Percentiles rank a stretch among this genome's conserved stretches.
Evolutionary conservation across 169 alveolate genomes (phyloP).

Genomic region (Amoebophrya sp.): DNA sequence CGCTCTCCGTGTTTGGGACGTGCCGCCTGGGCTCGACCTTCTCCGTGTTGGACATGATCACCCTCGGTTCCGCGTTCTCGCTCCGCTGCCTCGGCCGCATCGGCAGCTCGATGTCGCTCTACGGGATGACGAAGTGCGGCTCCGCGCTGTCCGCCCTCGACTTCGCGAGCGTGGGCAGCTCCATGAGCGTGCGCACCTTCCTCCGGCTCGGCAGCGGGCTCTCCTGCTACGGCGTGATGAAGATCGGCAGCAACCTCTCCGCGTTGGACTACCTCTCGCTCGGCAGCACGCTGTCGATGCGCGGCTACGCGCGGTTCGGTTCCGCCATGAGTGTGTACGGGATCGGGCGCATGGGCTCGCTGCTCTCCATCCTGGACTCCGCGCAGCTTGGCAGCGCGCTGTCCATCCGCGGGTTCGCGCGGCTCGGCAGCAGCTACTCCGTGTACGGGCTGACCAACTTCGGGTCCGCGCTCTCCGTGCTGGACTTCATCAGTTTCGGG

Average conservation of each 20-base stretch:
- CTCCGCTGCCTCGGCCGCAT: neutral
- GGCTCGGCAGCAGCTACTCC: neutral
- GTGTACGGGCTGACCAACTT: neutral
- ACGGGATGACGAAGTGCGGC: neutral
- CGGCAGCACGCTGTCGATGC: neutral
- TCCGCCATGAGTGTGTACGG: neutral
- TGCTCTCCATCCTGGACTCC: slow-evolving; percentile 6
- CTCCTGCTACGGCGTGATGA: neutral
- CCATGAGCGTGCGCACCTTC: neutral
- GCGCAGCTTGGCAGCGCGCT: neutral
- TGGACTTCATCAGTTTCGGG: neutral
- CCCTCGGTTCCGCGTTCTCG: neutral
- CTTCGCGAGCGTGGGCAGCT: neutral
- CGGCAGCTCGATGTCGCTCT: neutral
- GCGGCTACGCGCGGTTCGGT: neutral
- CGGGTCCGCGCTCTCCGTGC: neutral
- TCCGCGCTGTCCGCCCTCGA: neutral
- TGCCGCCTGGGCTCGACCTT: neutral
- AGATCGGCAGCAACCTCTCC: neutral
- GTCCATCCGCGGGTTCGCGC: neutral
- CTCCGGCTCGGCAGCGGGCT: neutral
- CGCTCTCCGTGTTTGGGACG: neutral
- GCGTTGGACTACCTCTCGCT: neutral
- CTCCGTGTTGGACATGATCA: neutral
- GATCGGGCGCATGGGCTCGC: neutral